Base-by-base conservation (phyloP, 2,329 filamentous ascomycete genomes). In the Fusarium pseudocircinatum region DNA sequence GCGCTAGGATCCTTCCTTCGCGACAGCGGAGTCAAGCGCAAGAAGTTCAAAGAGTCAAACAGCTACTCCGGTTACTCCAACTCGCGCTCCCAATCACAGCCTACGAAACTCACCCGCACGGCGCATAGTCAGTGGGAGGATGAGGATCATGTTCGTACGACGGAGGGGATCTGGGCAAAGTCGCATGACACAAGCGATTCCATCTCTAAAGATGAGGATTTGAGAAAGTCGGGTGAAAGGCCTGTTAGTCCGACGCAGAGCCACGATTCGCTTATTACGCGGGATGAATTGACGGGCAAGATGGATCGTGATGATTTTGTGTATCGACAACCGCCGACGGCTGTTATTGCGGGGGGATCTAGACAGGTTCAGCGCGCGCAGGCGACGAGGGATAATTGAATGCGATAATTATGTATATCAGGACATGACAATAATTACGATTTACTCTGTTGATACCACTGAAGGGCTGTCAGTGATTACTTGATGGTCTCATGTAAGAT, bases 1-100 rank as follows among this genome's bases (percentile, higher is more conserved):
- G 93, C 97, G 3, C 89, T 98, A 1, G 95, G 95, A 8, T 96
- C 94, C 0, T 98, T 97, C 79, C 90, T 97, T 20, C 89, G 95
- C 13, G 95, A 97, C 80, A 90, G 93, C 62, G 95, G 95, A 36
- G 86, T 93, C 47, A 98, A 97, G 85, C 96, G 95, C 82, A 87
- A 87, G 65, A 95, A 94, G 80, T 98, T 93, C 83, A 91, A 92
- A 66, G 86, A 88, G 67, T 87, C 87, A 32, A 88, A 76, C 58
- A 77, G 75, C 26, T 77, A 78, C 69, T 76, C 72, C 11, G 77
- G 77, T 12, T 75, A 74, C 49, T 78, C 78, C 7, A 75, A 75
- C 39, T 75, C 75, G 11, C 67, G 78, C 9, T 78, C 75, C 9
- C 72, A 73, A 11, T 76, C 75, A 8, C 70, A 74, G 7, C 69